A percentile compares a stretch with the other conserved stretches of the same genome.
phyloP scores from a whole-genome alignment of 2,329 filamentous ascomycete genomes.

The Trichophyton mentagrophytes region DNA sequence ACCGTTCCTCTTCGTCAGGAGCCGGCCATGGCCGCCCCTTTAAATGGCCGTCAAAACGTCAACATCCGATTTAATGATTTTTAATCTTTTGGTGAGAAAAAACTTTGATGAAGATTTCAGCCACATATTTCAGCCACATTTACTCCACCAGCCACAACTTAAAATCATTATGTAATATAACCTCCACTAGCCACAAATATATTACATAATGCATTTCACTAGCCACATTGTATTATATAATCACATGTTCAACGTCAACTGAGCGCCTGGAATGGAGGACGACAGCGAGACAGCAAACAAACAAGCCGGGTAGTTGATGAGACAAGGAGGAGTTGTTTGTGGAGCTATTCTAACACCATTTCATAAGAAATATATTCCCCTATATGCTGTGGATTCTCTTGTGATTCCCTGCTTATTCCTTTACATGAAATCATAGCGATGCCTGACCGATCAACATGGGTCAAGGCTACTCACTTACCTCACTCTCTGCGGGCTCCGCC shows the following conservation, averaged over 20 bases:
- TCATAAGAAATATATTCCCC: neutral
- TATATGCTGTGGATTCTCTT: neutral
- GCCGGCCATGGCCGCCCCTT: no score
- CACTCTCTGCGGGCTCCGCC: constrained; percentile 78
- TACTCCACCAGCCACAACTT: neutral
- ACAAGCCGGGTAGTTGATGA: neutral
- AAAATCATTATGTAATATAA: no score
- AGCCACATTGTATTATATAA: neutral
- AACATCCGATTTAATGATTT: no score
- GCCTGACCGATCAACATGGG: constrained; percentile 53
- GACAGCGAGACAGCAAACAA: neutral
- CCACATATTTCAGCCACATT: neutral
- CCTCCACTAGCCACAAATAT: neutral
- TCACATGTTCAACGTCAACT: neutral
- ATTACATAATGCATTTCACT: neutral
- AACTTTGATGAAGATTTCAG: neutral
- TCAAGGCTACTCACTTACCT: constrained; percentile 88
- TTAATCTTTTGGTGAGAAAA: neutral
- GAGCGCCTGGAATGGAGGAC: neutral
- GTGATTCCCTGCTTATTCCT: neutral
- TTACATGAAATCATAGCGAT: constrained; percentile 1
- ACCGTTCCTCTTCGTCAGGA: no score
- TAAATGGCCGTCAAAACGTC: no score
- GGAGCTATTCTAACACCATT: neutral
- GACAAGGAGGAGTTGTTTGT: neutral